Evolutionary conservation across 1,139 yeast genomes (phyloP).

Genomic region (Nakaseomyces glabratus): DNA sequence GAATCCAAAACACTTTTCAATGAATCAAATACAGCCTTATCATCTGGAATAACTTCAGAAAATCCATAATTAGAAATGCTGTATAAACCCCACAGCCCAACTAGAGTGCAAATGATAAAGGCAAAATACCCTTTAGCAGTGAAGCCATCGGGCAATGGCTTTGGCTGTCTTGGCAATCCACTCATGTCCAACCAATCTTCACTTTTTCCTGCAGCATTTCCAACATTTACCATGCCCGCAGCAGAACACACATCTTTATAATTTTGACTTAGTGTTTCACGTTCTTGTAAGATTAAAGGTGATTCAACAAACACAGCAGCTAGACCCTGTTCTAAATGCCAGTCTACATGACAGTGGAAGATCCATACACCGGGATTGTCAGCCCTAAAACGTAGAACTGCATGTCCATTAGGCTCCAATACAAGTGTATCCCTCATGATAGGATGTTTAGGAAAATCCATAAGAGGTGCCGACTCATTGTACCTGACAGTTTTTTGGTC

Average conservation of each 20-base stretch:
- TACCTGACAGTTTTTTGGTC: slow-evolving; percentile 34
- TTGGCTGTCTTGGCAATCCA: slow-evolving; percentile 49
- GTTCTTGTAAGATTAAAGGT: slow-evolving; percentile 43
- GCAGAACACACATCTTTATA: slow-evolving; percentile 42
- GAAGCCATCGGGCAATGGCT: slow-evolving; percentile 58
- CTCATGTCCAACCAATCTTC: slow-evolving; percentile 45
- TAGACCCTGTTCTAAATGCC: slow-evolving; percentile 74
- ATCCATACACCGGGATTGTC: slow-evolving; percentile 81
- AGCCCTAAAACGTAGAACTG: slow-evolving; percentile 60
- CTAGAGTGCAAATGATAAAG: slow-evolving; percentile 44
- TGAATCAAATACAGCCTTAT: slow-evolving; percentile 25
- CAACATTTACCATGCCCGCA: slow-evolving; percentile 39
- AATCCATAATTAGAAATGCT: slow-evolving; percentile 54
- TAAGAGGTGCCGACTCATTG: slow-evolving; percentile 37
- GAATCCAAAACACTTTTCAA: slow-evolving; percentile 13
- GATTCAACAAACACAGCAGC: slow-evolving; percentile 62
- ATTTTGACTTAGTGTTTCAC: slow-evolving; percentile 38
- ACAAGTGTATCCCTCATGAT: slow-evolving; percentile 56
- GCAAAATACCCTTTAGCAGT: slow-evolving; percentile 63
- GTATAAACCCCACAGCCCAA: slow-evolving; percentile 49
- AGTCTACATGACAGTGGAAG: slow-evolving; percentile 76
- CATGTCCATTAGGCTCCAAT: slow-evolving; percentile 55
- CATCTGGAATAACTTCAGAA: slow-evolving; percentile 46
- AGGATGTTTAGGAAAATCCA: slow-evolving; percentile 50
- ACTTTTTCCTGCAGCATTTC: slow-evolving; percentile 65